Evolutionary conservation across 148 eudicot genomes (phyloP).

Genomic region (Agrostemma githago): DNA sequence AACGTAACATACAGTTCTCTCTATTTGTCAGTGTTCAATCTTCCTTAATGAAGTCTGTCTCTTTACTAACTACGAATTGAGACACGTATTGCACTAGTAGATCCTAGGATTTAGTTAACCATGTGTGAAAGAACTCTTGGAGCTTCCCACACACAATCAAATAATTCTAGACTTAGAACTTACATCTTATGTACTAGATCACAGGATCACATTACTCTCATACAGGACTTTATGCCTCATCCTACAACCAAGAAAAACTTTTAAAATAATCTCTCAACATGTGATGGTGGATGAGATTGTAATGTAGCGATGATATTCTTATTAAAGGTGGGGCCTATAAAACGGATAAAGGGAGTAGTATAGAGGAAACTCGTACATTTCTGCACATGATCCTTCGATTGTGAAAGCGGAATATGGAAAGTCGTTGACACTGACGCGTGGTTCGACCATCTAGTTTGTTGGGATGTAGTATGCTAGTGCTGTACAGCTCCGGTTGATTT

Average conservation of each 20-base stretch:
- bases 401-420: neutral
- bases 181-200: too few species aligned
- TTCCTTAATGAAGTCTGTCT: neutral
- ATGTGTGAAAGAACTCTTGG: neutral
- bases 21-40: neutral
- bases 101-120: neutral
- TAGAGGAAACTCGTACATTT: neutral
- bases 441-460: neutral
- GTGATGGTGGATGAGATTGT: neutral
- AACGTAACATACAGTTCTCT: neutral
- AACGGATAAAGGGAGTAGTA: neutral
- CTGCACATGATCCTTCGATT: neutral
- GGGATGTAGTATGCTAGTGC: conserved; percentile 1
- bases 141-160: neutral
- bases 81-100: neutral
- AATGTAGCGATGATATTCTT: neutral
- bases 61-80: neutral
- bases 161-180: neutral
- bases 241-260: neutral
- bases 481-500: neutral
- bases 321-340: neutral
- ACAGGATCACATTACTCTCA: too few species aligned
- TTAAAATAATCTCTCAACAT: neutral
- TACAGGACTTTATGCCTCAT: neutral
- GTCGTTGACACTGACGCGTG: neutral